Base-by-base conservation (phyloP, 768 basidiomycete genomes). In the Agrocybe pediades region DNA sequence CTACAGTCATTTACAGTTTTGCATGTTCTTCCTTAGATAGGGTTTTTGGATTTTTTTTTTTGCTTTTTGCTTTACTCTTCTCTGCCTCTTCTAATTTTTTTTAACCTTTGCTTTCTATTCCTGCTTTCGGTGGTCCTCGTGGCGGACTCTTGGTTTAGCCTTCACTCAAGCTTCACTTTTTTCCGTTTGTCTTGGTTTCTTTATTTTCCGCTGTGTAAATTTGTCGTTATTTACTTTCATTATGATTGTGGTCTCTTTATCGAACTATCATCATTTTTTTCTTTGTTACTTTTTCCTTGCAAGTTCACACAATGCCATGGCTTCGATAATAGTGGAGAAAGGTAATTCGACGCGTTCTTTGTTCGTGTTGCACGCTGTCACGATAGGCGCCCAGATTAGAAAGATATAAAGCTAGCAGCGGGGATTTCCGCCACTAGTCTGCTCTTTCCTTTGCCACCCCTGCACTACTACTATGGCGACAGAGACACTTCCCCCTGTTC, bases 361-460 rank as follows among this genome's bases (percentile, higher is more conserved):
- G 30, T 15, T 46, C 21, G 11, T 20, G 27, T 42, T 41, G 16
- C 33, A 20, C 23, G 33, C 33, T 46, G 55, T 40, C 23, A 27
- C 46, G 59, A 60, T 60, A 54, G 59, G 36, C 59, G 59, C 59
- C 54, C 44, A 19, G 58, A 59, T 59, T 56, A 59, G 47, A 45
- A 48, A n/a, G 21, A 23, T 33, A 13, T 30, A 41, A 39, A 24
- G 9, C 9, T 26, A 9, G 15, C n/a, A 29, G 29, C 53, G 44
- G 47, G 41, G 47, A 59, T 53, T 50, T 36, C 58, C 58, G 39
- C 40, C 42, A 29, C 29, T 21, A 9, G 21, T 27, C n/a, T n/a
- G n/a, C n/a, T n/a, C n/a, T 41, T 27, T 26, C n/a, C 20, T 49
- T 21, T 9, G 30, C 30, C 24, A 17, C 45, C 42, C 41, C 42